Evolutionary conservation across 2,329 filamentous ascomycete genomes (phyloP), one percentile per base, ranked within the genome.

Genomic region (Fusarium gaditjirri): DNA sequence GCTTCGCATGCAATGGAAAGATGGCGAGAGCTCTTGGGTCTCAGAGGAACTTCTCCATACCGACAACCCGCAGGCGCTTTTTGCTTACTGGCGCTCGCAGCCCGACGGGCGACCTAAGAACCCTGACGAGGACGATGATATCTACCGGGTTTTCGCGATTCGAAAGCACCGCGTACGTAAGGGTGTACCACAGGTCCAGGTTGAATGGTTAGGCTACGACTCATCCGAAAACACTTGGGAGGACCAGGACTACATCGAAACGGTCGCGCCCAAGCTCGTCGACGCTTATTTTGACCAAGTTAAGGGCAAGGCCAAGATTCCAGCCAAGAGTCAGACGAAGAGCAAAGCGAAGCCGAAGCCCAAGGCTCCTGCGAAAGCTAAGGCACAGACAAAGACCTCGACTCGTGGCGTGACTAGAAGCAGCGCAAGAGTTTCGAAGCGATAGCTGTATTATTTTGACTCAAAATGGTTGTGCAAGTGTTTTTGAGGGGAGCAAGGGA

Each of bases 121-220:
- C 55, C 80, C 80, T 2, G 11, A 56, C 67, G 78, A 29, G 27
- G 27, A 6, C 77, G 41, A 21, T 5, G 54, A 78, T 1, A 31
- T 82, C 2, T 82, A 75, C 64, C 77, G 78, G 36, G 78, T 82
- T 8, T 79, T 78, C 53, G 78, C 78, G 8, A 77, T 83, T 39
- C 77, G 75, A 31, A 77, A 77, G 36, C 81, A 82, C 60, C 76
- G 73, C 35, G 73, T 67, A 27, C 72, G 77, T 16, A 72, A 68
- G 21, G 71, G 77, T 10, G 76, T 73, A 55, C 75, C 75, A 43
- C 72, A 72, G 25, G 66, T 82, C 35, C 65, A 77, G 13, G 80
- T 83, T 3, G 81, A 83, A 65, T 83, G 81, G 81, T 62, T 81
- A 8, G 81, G 81, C 16, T 82, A 78, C 43, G 74, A 73, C 6